These are phyloP conservation scores for Candida dajiaensis DNA, from an alignment of 805 yeast species.

Conservation along the genomic window DNA sequence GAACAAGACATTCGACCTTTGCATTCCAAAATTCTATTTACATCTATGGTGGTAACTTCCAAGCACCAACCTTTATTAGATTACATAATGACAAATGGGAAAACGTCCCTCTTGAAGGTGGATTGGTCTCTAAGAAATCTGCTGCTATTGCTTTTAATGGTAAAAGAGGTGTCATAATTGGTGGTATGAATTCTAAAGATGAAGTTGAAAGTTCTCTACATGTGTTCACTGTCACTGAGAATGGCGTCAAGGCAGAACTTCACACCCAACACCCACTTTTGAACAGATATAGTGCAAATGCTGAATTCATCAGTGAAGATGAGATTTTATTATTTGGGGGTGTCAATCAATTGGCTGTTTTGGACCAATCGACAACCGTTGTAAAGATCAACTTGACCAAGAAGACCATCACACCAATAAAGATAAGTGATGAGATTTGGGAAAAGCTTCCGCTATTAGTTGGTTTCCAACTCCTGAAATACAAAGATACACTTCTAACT, in stretches of 20 bases:
- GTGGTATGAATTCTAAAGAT: conserved; percentile 34
- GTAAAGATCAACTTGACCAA: conserved; percentile 28
- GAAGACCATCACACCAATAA: conserved; percentile 19
- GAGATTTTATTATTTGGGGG: conserved; percentile 52
- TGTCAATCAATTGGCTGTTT: conserved; percentile 34
- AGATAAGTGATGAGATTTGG: conserved; percentile 34
- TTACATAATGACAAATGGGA: conserved; percentile 12
- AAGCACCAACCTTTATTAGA: conserved; percentile 17
- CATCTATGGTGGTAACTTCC: conserved; percentile 45
- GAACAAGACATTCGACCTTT: conserved; percentile 48
- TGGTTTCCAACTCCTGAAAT: conserved; percentile 41
- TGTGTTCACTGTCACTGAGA: conserved; percentile 24
- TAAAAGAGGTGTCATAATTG: conserved; percentile 37
- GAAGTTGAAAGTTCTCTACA: conserved; percentile 28
- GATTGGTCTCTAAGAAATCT: conserved; percentile 26
- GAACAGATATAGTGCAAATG: conserved; percentile 46
- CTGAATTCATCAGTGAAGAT: conserved; percentile 25
- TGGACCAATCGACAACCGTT: conserved; percentile 30
- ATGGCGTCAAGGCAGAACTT: conserved; percentile 17
- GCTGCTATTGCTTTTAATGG: conserved; percentile 31
- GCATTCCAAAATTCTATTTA: conserved; percentile 28
- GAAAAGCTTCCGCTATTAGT: conserved; percentile 39
- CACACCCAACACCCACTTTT: conserved; percentile 26
- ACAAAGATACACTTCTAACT: conserved; percentile 16
- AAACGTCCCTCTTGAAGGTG: background rate